Conservation (phyloP, 1,139 yeast genomes). For the Zygosaccharomyces pseudobailii region DNA sequence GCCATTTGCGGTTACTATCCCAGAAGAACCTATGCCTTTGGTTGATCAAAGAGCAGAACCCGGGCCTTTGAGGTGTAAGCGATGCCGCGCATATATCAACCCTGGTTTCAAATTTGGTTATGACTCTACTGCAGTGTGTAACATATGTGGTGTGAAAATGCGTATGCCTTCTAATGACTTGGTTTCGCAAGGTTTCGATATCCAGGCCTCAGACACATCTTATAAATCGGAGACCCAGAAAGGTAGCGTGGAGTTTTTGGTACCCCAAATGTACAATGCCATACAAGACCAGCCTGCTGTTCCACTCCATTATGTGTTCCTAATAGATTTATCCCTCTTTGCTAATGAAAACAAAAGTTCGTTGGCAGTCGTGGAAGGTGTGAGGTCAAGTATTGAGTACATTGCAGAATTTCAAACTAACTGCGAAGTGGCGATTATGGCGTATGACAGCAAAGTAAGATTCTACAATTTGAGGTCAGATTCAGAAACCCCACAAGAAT, state of each 20-base stretch:
- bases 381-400: conserved; percentile 43
- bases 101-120: conserved; percentile 71
- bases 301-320: conserved; percentile 66
- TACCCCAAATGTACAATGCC: conserved; percentile 67
- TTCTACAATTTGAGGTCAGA: conserved; percentile 64
- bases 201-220: conserved; percentile 57
- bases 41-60: conserved; percentile 41
- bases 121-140: conserved; percentile 69
- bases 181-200: conserved; percentile 56
- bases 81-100: conserved; percentile 87
- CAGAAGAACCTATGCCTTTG: conserved; percentile 55
- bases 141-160: conserved; percentile 79
- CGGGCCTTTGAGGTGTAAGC: conserved; percentile 83
- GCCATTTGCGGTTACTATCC: conserved; percentile 68
- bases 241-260: conserved; percentile 84
- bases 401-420: conserved; percentile 36
- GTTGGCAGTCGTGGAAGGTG: conserved; percentile 64
- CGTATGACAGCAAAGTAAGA: conserved; percentile 70
- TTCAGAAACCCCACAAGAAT: conserved; percentile 57
- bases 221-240: conserved; percentile 69
- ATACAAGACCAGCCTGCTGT: conserved; percentile 39
- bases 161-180: conserved; percentile 63
- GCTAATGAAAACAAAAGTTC: conserved; percentile 57
- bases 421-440: conserved; percentile 61
- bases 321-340: conserved; percentile 70